Evolutionary conservation across 768 basidiomycete genomes (phyloP).

Genomic region (Tulasnella sp.): DNA sequence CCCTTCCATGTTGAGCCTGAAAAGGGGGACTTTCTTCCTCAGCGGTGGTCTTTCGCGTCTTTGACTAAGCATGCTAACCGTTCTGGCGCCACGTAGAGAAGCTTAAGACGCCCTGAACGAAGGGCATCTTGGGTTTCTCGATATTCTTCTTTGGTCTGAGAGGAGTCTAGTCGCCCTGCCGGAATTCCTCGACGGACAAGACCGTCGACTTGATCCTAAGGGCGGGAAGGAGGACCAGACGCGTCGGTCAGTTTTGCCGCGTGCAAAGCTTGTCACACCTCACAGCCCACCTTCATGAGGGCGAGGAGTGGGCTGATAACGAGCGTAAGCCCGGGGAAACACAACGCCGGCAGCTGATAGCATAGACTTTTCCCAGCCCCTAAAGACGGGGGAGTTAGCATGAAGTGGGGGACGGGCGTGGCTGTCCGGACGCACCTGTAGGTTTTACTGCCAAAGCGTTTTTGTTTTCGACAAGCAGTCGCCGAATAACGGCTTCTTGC

Average conservation of each 20-base stretch:
- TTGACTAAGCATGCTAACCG: conserved; percentile 31
- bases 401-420: not conserved
- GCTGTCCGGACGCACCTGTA: conserved; percentile 37
- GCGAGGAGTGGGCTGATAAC: conserved; percentile 40
- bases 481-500: conserved; percentile 41
- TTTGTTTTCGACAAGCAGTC: conserved; percentile 41
- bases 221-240: not conserved
- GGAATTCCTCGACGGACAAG: conserved; percentile 38
- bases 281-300: conserved; percentile 28
- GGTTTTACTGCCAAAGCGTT: conserved; percentile 45
- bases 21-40: not conserved
- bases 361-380: conserved; percentile 41
- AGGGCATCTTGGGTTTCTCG: conserved; percentile 40
- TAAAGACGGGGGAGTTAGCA: conserved; percentile 16
- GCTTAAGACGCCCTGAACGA: conserved; percentile 42
- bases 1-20: conserved; percentile 45
- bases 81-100: conserved; percentile 50
- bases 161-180: conserved; percentile 44
- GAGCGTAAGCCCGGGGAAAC: conserved; percentile 39
- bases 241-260: not conserved
- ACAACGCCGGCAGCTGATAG: conserved; percentile 43
- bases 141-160: conserved; percentile 36
- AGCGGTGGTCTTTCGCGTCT: not conserved
- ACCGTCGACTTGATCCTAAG: conserved; percentile 40
- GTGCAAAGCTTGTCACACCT: not conserved